Evolutionary conservation across 371 early-diverging fungal species (phyloP), one percentile per base, ranked within the genome.

Genomic region (Dinochytrium kinnereticum): DNA sequence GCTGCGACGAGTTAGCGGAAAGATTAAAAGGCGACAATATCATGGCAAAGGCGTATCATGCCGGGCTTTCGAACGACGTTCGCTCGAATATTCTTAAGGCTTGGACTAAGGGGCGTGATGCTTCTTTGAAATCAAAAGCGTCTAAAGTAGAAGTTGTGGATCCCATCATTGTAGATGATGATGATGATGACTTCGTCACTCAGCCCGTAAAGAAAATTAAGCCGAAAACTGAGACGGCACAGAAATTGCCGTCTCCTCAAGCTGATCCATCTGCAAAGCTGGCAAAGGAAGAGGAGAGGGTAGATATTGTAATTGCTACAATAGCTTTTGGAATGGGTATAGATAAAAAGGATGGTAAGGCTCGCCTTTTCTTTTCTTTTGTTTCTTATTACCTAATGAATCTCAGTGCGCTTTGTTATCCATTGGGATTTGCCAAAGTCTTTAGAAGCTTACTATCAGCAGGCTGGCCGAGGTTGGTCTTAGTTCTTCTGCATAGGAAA

Each of bases 251-350:
- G 44, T 21, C 39, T 50, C 31, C 55, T 30, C 70, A 26, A 33
- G 64, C 40, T 15, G n/a, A n/a, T n/a, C n/a, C n/a, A n/a, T 10
- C 57, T 40, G 53, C 33, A 2, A 66, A 53, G 44, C 51, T 10
- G 69, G 70, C 69, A 15, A 53, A 65, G 38, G 24, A 7, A 7
- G 37, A 44, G 7, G 77, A 75, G 2, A 51, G 71, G 3, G 74
- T 83, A 34, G 82, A 81, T 59, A 74, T 85, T 34, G 82, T 85
- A 7, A 86, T 90, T 39, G 90, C 90, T 2, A 91, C 92, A 17
- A 88, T 91, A 37, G 84, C 88, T 31, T 90, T 90, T 74, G 87
- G 87, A 5, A 90, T 91, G 90, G 92, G 92, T 15, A 91, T 91
- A 55, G 90, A 91, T 75, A 90, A 90, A 76, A 78, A 79, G 61